A percentile compares a stretch with the other conserved stretches of the same genome.
phyloP scores from a whole-genome alignment of 805 yeast species.

The Candida silvicultrix region DNA sequence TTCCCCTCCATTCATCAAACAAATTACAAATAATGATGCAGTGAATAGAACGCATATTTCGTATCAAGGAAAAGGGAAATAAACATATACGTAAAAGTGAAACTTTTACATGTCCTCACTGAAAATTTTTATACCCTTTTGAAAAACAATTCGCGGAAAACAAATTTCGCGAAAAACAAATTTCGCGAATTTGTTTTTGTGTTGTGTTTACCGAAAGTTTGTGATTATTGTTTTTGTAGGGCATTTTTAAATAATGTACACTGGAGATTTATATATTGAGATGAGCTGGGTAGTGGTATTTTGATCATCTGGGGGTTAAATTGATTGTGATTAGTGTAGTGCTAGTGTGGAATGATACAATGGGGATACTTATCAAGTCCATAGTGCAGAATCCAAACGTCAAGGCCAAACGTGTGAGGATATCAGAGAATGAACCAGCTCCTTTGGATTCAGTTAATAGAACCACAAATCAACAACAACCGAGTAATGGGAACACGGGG shows the following conservation, averaged over 20 bases:
- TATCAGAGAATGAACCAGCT: conserved; percentile 4
- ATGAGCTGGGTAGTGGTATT: no score
- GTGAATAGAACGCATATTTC: conserved; percentile 37
- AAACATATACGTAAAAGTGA: conserved; percentile 1
- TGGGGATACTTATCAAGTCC: conserved; percentile 1
- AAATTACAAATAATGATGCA: conserved; percentile 28
- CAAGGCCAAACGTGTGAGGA: conserved; percentile 4
- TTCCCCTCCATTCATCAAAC: conserved; percentile 39
- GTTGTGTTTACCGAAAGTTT: no score
- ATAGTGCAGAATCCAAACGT: neutral
- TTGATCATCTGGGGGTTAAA: neutral
- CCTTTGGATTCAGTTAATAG: neutral
- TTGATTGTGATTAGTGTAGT: no score
- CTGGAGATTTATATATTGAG: no score
- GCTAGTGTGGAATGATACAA: no score
- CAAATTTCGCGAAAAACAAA: no score
- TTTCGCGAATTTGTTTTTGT: no score
- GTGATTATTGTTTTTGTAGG: neutral
- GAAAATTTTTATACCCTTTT: conserved; percentile 6
- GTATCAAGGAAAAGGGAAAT: conserved; percentile 27
- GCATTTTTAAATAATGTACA: no score
- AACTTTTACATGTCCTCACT: neutral
- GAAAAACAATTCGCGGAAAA: conserved; percentile 1
- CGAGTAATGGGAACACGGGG: neutral
- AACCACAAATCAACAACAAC: neutral